Evolutionary conservation across 1,139 yeast genomes (phyloP).

Genomic region (Wickerhamiella infanticola): DNA sequence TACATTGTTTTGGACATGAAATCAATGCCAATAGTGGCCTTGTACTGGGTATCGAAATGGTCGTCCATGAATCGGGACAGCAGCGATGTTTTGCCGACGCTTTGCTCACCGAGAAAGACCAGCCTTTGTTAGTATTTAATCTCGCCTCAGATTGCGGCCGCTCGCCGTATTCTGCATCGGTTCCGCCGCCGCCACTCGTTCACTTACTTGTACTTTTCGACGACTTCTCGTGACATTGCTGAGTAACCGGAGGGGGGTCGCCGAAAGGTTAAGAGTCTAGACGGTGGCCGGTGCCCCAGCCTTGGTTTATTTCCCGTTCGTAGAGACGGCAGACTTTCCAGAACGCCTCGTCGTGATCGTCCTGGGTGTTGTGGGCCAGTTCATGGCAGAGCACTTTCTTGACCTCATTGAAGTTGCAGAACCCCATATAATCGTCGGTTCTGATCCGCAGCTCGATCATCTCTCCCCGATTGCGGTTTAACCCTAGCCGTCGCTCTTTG

Average conservation of each 20-base stretch:
- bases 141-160: not conserved
- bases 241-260: slow-evolving; percentile 1
- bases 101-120: slow-evolving; percentile 94
- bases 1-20: slow-evolving; percentile 81
- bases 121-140: slow-evolving; percentile 38
- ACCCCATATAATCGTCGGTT: slow-evolving; percentile 28
- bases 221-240: slow-evolving; percentile 16
- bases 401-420: slow-evolving; percentile 24
- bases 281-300: slow-evolving; percentile 17
- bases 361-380: slow-evolving; percentile 26
- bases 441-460: slow-evolving; percentile 26
- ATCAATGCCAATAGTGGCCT: slow-evolving; percentile 94
- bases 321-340: slow-evolving; percentile 25
- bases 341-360: slow-evolving; percentile 25
- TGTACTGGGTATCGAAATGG: slow-evolving; percentile 80
- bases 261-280: slow-evolving; percentile 8
- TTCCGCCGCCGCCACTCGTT: not conserved
- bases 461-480: slow-evolving; percentile 25
- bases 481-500: slow-evolving; percentile 21
- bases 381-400: slow-evolving; percentile 28
- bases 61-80: slow-evolving; percentile 96
- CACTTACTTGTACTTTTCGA: slow-evolving; percentile 27
- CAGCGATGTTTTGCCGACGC: slow-evolving; percentile 90
- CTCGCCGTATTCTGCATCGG: not conserved
- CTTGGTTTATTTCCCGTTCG: slow-evolving; percentile 22